Percentiles rank a stretch among this genome's conserved stretches.
Evolutionary conservation across 176 grass and related monocot species (phyloP).

Genomic region (Oryza brachyantha): DNA sequence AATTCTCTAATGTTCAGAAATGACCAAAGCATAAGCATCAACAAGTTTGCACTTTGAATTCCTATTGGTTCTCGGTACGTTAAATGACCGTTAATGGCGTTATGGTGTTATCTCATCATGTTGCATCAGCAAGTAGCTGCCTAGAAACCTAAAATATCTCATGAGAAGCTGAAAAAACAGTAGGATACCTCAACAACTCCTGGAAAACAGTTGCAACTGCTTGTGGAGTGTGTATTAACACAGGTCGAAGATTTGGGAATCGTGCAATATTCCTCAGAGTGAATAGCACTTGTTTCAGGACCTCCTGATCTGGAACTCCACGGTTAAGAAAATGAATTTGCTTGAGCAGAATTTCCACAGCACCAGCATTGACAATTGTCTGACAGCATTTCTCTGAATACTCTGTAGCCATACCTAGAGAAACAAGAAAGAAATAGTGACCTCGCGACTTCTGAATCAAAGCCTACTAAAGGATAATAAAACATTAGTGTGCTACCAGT

Average conservation of each 20-base stretch:
- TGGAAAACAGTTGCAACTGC: slow-evolving; percentile 49
- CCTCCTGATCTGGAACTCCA: slow-evolving; percentile 65
- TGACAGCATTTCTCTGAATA: slow-evolving; percentile 57
- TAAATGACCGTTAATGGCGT: not conserved
- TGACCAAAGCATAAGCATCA: not conserved
- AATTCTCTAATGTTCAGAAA: not conserved
- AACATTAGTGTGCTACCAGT: not conserved
- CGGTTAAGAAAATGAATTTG: slow-evolving; percentile 49
- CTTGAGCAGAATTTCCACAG: slow-evolving; percentile 53
- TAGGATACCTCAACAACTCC: slow-evolving; percentile 52
- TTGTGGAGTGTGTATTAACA: slow-evolving; percentile 25
- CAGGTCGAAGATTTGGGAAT: slow-evolving; percentile 29
- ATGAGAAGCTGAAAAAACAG: not conserved
- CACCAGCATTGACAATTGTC: slow-evolving; percentile 45
- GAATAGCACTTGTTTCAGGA: slow-evolving; percentile 56
- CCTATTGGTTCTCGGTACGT: not conserved
- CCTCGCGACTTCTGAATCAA: not conserved
- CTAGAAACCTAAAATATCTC: not conserved
- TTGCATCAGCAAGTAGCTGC: slow-evolving; percentile 7
- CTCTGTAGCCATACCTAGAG: slow-evolving; percentile 51
- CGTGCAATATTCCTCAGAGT: slow-evolving; percentile 53
- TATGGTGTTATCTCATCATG: not conserved
- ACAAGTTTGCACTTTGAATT: not conserved
- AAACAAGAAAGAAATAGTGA: slow-evolving; percentile 13
- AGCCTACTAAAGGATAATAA: not conserved